These are phyloP conservation scores for Hypomontagnella monticulosa DNA, from an alignment of 495 filamentous ascomycete genomes.

Conservation along the genomic window DNA sequence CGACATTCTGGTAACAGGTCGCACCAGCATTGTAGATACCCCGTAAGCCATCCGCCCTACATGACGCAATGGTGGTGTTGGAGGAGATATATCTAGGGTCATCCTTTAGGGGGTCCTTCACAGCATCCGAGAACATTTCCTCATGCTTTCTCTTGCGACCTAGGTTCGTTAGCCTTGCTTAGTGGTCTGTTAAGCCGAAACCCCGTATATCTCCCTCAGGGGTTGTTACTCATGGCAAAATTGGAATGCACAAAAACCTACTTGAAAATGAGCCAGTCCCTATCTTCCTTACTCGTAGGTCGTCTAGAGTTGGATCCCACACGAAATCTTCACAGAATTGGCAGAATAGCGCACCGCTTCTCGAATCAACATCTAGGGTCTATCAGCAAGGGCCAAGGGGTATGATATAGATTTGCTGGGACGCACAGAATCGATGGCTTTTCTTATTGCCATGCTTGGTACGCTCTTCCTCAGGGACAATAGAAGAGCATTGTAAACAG, in stretches of 20 bases:
- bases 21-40: slow-evolving; percentile 95
- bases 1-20: slow-evolving; percentile 93
- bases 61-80: slow-evolving; percentile 70
- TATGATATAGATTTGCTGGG: slow-evolving; percentile 7
- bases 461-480: slow-evolving; percentile 64
- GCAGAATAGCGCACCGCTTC: slow-evolving; percentile 79
- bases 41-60: slow-evolving; percentile 76
- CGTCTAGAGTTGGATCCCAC: slow-evolving; percentile 85
- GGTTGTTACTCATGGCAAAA: neutral
- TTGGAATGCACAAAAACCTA: slow-evolving; percentile 28
- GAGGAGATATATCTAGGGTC: slow-evolving; percentile 66
- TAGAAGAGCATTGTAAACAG: slow-evolving; percentile 74
- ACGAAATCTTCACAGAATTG: slow-evolving; percentile 86
- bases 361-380: slow-evolving; percentile 79
- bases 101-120: slow-evolving; percentile 66
- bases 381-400: slow-evolving; percentile 24
- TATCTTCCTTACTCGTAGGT: slow-evolving; percentile 68
- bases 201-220: neutral
- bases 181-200: neutral
- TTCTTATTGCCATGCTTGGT: slow-evolving; percentile 66
- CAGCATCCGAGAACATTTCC: slow-evolving; percentile 62
- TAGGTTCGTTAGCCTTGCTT: slow-evolving; percentile 13
- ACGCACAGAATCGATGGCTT: slow-evolving; percentile 72
- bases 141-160: slow-evolving; percentile 69
- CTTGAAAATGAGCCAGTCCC: slow-evolving; percentile 62